phyloP scores from a whole-genome alignment of 2,329 filamentous ascomycete genomes.

The Lizonia empirigonia region DNA sequence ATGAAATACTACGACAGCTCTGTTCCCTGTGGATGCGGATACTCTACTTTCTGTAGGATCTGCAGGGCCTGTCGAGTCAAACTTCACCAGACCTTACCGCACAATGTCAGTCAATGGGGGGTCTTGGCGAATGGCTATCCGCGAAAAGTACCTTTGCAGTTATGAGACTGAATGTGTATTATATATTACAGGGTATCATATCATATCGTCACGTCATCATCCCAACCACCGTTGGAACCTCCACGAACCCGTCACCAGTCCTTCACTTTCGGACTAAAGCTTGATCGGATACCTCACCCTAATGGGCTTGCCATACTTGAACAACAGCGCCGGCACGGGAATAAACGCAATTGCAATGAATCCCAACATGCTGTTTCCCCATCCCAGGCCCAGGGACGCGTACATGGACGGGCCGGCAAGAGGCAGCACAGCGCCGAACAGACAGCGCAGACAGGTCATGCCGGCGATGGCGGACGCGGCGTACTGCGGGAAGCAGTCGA shows the following conservation, averaged over 20 bases:
- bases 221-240: background rate
- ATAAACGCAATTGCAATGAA: constrained; percentile 45
- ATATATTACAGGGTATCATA: constrained; percentile 5
- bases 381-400: constrained; percentile 37
- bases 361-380: constrained; percentile 47
- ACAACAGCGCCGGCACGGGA: constrained; percentile 42
- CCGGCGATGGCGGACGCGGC: constrained; percentile 45
- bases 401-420: constrained; percentile 47
- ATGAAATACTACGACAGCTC: too few relatives aligned
- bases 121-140: too few relatives aligned
- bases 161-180: background rate
- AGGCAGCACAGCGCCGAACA: constrained; percentile 44
- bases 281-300: constrained; percentile 38
- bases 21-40: too few relatives aligned
- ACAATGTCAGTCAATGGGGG: too few relatives aligned
- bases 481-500: constrained; percentile 46
- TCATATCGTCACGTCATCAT: too few relatives aligned
- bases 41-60: too few relatives aligned
- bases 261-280: constrained; percentile 7
- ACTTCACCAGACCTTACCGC: too few relatives aligned
- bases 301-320: constrained; percentile 40
- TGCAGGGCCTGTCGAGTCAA: too few relatives aligned
- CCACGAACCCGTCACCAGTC: background rate
- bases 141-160: too few relatives aligned
- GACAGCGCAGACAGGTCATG: constrained; percentile 39